A percentile compares a stretch with the other conserved stretches of the same genome.
phyloP scores from a whole-genome alignment of 352 stramenopile species.

The Globisporangium uncinulatum region DNA sequence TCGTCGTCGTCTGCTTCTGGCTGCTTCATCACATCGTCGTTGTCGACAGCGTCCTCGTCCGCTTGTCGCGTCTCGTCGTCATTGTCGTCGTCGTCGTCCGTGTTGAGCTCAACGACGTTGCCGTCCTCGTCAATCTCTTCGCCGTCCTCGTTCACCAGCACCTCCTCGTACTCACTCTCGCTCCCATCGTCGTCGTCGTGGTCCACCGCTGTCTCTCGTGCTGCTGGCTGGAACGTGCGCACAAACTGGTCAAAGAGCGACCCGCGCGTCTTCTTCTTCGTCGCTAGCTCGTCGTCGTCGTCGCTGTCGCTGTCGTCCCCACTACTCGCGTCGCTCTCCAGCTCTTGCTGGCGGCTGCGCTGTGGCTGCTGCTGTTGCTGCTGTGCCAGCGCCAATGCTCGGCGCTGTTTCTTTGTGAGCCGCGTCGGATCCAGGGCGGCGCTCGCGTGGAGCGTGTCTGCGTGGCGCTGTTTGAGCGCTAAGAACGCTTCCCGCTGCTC shows the following conservation, averaged over 20 bases:
- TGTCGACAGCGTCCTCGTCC: slow-evolving; percentile 6
- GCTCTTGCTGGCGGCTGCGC: slow-evolving; percentile 1
- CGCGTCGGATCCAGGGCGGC: background rate
- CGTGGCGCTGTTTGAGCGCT: slow-evolving; percentile 21
- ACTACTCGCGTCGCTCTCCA: slow-evolving; percentile 6
- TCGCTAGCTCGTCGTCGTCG: slow-evolving; percentile 17
- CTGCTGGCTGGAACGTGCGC: slow-evolving; percentile 41
- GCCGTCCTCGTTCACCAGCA: slow-evolving; percentile 32
- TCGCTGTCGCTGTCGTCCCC: background rate
- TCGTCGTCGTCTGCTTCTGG: slow-evolving; percentile 18
- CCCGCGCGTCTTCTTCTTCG: slow-evolving; percentile 12
- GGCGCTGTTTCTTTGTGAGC: slow-evolving; percentile 13
- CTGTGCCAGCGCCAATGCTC: too few relatives aligned
- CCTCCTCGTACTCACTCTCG: slow-evolving; percentile 34
- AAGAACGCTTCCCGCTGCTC: slow-evolving; percentile 36
- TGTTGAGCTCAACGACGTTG: slow-evolving; percentile 17
- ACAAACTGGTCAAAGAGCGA: slow-evolving; percentile 78
- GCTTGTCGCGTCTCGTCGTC: slow-evolving; percentile 13
- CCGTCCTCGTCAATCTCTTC: slow-evolving; percentile 40
- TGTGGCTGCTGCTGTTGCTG: background rate
- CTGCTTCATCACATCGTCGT: slow-evolving; percentile 16
- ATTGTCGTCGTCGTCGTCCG: slow-evolving; percentile 10
- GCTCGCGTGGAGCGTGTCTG: slow-evolving; percentile 39
- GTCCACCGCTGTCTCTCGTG: slow-evolving; percentile 2
- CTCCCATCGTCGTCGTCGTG: slow-evolving; percentile 28